phyloP scores from a whole-genome alignment of 2,329 filamentous ascomycete genomes.

The Nothophaeocryptopus gaeumannii region DNA sequence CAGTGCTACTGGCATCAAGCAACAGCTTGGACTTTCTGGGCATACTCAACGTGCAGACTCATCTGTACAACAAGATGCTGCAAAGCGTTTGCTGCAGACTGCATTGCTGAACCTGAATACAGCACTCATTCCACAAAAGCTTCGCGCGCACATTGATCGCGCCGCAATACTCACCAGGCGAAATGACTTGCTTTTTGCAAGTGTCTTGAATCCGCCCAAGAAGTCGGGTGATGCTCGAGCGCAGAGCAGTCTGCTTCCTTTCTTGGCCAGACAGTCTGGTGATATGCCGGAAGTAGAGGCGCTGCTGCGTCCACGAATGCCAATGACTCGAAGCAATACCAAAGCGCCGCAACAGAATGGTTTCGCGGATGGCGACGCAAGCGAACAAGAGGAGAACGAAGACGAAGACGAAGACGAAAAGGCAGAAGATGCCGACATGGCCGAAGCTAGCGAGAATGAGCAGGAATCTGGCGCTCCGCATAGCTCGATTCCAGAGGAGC shows the following conservation, averaged over 20 bases:
- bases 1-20: constrained; percentile 18
- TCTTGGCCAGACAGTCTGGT: constrained; percentile 66
- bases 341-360: constrained; percentile 4
- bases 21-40: constrained; percentile 20
- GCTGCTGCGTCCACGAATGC: constrained; percentile 56
- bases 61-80: constrained; percentile 54
- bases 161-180: constrained; percentile 70
- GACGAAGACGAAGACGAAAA: constrained; percentile 20
- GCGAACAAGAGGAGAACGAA: constrained; percentile 14
- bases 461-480: not conserved
- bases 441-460: constrained; percentile 9
- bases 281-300: constrained; percentile 67
- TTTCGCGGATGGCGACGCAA: constrained; percentile 5
- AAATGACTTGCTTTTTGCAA: constrained; percentile 73
- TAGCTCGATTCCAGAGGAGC: too few relatives aligned
- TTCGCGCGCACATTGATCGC: constrained; percentile 75
- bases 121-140: constrained; percentile 63
- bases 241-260: constrained; percentile 73
- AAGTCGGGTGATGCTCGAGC: constrained; percentile 47
- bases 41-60: constrained; percentile 34
- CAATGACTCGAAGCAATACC: constrained; percentile 32
- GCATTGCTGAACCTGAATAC: constrained; percentile 62
- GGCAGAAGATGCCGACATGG: constrained; percentile 19
- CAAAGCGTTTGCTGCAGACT: constrained; percentile 58
- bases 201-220: constrained; percentile 69